A percentile compares a stretch with the other conserved stretches of the same genome.
Evolutionary conservation across 2,329 filamentous ascomycete species (phyloP).

Genomic region (Fusarium sulawesiense): DNA sequence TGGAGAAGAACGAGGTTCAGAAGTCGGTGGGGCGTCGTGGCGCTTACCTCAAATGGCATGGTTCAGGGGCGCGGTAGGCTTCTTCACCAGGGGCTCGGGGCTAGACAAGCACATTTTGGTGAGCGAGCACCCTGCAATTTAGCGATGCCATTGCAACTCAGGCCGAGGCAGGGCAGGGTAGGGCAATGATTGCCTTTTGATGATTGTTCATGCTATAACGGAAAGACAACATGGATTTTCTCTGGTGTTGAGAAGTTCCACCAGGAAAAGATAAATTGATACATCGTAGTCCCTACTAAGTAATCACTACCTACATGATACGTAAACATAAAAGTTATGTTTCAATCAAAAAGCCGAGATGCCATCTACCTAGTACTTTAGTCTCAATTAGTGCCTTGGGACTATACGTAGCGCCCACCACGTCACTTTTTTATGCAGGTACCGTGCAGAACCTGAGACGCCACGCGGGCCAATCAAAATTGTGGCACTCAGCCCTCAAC

Average conservation of each 20-base stretch:
- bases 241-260: neutral
- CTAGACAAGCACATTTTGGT: slow-evolving; percentile 22
- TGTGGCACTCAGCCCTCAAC: slow-evolving; percentile 6
- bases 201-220: slow-evolving; percentile 23
- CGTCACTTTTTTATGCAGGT: slow-evolving; percentile 45
- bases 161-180: neutral
- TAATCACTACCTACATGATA: neutral
- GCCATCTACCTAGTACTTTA: neutral
- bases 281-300: neutral
- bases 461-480: slow-evolving; percentile 48
- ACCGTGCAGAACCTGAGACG: slow-evolving; percentile 50
- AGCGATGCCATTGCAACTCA: slow-evolving; percentile 6
- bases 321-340: slow-evolving; percentile 15
- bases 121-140: slow-evolving; percentile 38
- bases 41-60: slow-evolving; percentile 32
- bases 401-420: slow-evolving; percentile 29
- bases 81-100: slow-evolving; percentile 17
- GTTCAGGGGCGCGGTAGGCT: slow-evolving; percentile 35
- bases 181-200: slow-evolving; percentile 5
- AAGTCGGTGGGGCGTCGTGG: slow-evolving; percentile 34
- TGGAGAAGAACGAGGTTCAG: slow-evolving; percentile 31
- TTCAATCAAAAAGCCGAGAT: neutral
- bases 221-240: slow-evolving; percentile 5
- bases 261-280: neutral
- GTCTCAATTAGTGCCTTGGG: neutral